Evolutionary conservation across 2,329 filamentous ascomycete genomes (phyloP).

Genomic region (Spiromastix sp.): DNA sequence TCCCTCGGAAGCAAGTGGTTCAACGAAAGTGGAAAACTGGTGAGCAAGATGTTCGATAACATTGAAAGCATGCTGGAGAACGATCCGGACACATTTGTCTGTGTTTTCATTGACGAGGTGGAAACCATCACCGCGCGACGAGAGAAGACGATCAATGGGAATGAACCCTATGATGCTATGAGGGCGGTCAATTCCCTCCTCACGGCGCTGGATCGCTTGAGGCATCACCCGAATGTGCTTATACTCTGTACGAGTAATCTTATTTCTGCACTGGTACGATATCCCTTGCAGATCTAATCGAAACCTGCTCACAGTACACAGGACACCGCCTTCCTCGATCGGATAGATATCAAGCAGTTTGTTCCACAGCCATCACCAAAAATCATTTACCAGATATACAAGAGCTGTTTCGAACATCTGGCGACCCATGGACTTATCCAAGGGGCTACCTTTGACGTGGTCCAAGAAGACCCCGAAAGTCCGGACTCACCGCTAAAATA

Average conservation of each 20-base stretch:
- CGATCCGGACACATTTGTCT: conserved; percentile 32
- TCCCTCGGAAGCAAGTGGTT: conserved; percentile 39
- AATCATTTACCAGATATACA: conserved; percentile 39
- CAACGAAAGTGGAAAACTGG: conserved; percentile 37
- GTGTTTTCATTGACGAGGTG: conserved; percentile 41
- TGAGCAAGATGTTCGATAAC: conserved; percentile 33
- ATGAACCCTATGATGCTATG: conserved; percentile 38
- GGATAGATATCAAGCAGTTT: conserved; percentile 38
- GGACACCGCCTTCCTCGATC: conserved; percentile 40
- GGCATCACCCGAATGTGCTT: conserved; percentile 34
- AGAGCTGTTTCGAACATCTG: conserved; percentile 38
- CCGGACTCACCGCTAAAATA: conserved; percentile 19
- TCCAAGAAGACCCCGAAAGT: conserved; percentile 15
- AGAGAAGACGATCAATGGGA: conserved; percentile 27
- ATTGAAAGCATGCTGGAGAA: conserved; percentile 26
- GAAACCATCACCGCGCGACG: conserved; percentile 39
- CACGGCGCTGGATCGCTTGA: conserved; percentile 37
- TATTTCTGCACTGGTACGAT: conserved; percentile 29
- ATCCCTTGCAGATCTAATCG: neutral
- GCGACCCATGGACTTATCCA: conserved; percentile 27
- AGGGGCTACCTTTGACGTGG: conserved; percentile 19
- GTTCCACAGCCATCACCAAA: conserved; percentile 30
- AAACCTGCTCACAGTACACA: conserved; percentile 6
- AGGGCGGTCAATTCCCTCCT: conserved; percentile 42
- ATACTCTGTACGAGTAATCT: conserved; percentile 43